Percentiles rank a stretch among this genome's conserved stretches.
These are phyloP conservation scores for Candida lessepsii DNA, from an alignment of 805 yeast species.

Conservation along the genomic window DNA sequence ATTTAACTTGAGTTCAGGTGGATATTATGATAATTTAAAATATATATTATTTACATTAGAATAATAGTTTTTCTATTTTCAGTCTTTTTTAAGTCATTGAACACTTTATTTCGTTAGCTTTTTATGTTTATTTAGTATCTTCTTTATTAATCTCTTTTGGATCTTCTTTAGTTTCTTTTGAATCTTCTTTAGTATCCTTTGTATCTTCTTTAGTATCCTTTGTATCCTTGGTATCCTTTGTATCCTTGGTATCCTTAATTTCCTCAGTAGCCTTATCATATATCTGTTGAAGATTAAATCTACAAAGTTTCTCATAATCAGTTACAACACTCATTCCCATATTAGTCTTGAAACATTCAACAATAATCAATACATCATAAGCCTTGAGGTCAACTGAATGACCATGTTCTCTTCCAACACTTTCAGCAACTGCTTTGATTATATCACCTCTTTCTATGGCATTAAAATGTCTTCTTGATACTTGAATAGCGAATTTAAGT, in stretches of 20 bases:
- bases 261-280: conserved; percentile 41
- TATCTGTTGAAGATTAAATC: conserved; percentile 81
- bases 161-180: too few species aligned
- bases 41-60: too few species aligned
- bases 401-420: conserved; percentile 66
- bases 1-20: not conserved
- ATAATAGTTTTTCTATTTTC: too few species aligned
- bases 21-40: not conserved
- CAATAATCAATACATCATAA: conserved; percentile 73
- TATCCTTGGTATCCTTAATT: not conserved
- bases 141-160: too few species aligned
- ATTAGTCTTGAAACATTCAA: conserved; percentile 86
- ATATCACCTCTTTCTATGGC: conserved; percentile 70
- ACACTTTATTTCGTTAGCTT: too few species aligned
- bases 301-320: conserved; percentile 58
- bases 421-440: conserved; percentile 66
- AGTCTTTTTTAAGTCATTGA: too few species aligned
- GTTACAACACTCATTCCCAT: conserved; percentile 85
- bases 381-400: conserved; percentile 79
- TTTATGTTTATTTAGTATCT: too few species aligned
- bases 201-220: too few species aligned
- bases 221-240: too few species aligned
- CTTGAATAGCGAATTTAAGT: conserved; percentile 72
- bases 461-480: conserved; percentile 76
- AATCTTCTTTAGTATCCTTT: too few species aligned